phyloP scores from a whole-genome alignment of 345 rosid genomes.

The Tarenaya hassleriana region DNA sequence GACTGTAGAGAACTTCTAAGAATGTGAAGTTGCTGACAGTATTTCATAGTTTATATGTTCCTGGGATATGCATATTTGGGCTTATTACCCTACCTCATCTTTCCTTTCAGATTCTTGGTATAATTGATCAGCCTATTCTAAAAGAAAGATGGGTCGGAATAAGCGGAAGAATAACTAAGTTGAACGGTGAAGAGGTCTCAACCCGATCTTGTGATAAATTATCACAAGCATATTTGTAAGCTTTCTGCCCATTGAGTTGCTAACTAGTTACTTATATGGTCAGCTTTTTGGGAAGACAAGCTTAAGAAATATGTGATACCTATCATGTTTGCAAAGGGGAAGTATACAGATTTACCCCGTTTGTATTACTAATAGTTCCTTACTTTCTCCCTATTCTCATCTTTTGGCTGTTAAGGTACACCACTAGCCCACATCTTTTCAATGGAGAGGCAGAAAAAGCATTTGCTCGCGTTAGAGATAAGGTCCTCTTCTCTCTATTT shows the following conservation, averaged over 20 bases:
- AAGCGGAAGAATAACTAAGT: constrained; percentile 59
- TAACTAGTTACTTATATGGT: constrained; percentile 6
- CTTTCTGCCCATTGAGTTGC: constrained; percentile 14
- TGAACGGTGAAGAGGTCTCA: constrained; percentile 68
- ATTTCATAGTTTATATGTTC: neutral
- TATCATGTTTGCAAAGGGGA: neutral
- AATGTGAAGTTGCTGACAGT: constrained; percentile 9
- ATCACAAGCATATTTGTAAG: constrained; percentile 87
- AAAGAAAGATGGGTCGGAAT: constrained; percentile 92
- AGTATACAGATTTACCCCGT: neutral
- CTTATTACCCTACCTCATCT: constrained; percentile 16
- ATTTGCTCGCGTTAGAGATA: constrained; percentile 68
- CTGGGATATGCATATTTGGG: constrained; percentile 16
- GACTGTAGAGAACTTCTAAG: neutral
- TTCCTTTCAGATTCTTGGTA: constrained; percentile 66
- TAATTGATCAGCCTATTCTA: constrained; percentile 84
- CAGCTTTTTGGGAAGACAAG: constrained; percentile 8
- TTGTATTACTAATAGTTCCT: constrained; percentile 7
- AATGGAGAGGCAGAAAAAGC: constrained; percentile 72
- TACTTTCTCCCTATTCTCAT: constrained; percentile 3
- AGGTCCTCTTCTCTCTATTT: constrained; percentile 68
- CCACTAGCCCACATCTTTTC: constrained; percentile 95
- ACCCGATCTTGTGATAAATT: constrained; percentile 59
- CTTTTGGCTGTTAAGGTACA: constrained; percentile 49
- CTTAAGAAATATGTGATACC: constrained; percentile 6